Evolutionary conservation across 352 stramenopile species (phyloP).

Genomic region (Pythium myriotylum): DNA sequence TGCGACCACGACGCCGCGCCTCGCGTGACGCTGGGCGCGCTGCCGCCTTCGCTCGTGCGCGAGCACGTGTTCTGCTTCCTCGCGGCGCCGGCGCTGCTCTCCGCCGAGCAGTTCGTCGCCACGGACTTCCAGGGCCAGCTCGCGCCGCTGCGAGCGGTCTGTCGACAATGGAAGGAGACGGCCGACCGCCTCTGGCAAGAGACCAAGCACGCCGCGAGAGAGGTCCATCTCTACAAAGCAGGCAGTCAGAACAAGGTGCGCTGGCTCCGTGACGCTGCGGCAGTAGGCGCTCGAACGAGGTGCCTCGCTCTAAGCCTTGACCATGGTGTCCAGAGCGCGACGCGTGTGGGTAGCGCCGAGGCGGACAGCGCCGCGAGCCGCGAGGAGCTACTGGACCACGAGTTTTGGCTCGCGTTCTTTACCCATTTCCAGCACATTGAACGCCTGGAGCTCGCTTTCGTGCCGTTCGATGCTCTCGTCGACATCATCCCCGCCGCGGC

Average conservation of each 20-base stretch:
- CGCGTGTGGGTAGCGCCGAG: no score
- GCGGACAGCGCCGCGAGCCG: neutral
- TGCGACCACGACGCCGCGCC: no score
- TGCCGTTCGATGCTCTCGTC: neutral
- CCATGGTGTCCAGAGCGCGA: no score
- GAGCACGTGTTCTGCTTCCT: slow-evolving; percentile 14
- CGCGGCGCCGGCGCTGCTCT: slow-evolving; percentile 11
- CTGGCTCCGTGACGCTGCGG: no score
- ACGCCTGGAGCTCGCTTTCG: slow-evolving; percentile 8
- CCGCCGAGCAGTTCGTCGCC: neutral
- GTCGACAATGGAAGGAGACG: slow-evolving; percentile 10
- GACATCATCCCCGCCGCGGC: slow-evolving; percentile 7
- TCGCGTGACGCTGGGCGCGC: neutral
- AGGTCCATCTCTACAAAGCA: no score
- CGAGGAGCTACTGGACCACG: neutral
- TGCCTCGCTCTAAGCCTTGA: no score
- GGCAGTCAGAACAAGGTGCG: no score
- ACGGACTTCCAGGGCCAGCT: neutral
- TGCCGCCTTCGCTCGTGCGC: slow-evolving; percentile 9
- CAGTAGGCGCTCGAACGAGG: no score
- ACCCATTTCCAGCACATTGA: slow-evolving; percentile 12
- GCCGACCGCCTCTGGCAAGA: slow-evolving; percentile 3
- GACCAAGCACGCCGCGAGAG: no score
- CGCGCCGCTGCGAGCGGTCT: slow-evolving; percentile 11
- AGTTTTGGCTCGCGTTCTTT: neutral